Conservation (phyloP, 1,284 basidiomycete species). For the Somion occarium region DNA sequence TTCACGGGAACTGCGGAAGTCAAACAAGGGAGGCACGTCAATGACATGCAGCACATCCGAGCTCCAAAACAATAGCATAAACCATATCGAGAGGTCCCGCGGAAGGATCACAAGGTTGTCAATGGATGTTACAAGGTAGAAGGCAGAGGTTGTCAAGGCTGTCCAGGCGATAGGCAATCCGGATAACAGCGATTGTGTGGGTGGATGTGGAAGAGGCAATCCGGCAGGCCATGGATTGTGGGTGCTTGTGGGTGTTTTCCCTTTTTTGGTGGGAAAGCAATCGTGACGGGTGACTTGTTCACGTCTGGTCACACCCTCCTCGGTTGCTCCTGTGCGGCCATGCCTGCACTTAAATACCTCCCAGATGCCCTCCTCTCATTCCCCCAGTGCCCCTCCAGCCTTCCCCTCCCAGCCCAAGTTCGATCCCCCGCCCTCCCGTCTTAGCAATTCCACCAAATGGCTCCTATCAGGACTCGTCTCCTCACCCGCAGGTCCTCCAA, state of each 20-base stretch:
- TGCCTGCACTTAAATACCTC: neutral
- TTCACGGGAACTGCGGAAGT: too few relatives aligned
- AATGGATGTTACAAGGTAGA: too few relatives aligned
- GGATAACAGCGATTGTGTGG: neutral
- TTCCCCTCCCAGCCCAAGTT: neutral
- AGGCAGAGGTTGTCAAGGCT: neutral
- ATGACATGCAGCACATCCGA: too few relatives aligned
- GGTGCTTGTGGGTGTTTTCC: neutral
- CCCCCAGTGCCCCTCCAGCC: neutral
- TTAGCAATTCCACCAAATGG: neutral
- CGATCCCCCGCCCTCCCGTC: neutral
- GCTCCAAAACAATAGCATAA: too few relatives aligned
- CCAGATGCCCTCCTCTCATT: neutral
- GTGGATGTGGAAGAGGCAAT: neutral
- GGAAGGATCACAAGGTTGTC: too few relatives aligned
- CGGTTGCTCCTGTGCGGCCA: neutral
- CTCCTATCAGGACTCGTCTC: slow-evolving; percentile 2
- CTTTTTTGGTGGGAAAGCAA: neutral
- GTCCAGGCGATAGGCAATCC: neutral
- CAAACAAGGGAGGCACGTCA: too few relatives aligned
- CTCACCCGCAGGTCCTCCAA: slow-evolving; percentile 19
- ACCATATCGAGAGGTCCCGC: too few relatives aligned
- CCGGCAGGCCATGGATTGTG: neutral
- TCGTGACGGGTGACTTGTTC: neutral
- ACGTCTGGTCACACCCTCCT: neutral